Percentiles rank a stretch among this genome's conserved stretches.
Evolutionary conservation across 139 green algal genomes (phyloP).

Genomic region (Chloropicon primus): DNA sequence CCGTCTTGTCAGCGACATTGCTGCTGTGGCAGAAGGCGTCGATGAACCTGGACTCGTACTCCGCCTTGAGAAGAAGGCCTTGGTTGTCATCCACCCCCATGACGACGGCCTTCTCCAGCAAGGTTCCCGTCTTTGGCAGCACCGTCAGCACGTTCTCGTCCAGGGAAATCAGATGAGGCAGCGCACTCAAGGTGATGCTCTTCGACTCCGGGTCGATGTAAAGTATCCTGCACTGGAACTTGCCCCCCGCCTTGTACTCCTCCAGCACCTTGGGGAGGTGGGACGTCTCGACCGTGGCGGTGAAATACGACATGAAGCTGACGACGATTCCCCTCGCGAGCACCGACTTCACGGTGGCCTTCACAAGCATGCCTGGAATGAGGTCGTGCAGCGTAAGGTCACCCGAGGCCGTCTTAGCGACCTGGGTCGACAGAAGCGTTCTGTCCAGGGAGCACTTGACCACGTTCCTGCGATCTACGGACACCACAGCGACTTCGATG

Average conservation of each 20-base stretch:
- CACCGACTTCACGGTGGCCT: conserved; percentile 25
- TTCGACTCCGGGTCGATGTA: conserved; percentile 64
- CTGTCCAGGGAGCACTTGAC: neutral
- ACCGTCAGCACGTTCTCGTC: neutral
- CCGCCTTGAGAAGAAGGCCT: neutral
- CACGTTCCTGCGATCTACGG: neutral
- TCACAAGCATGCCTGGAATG: conserved; percentile 68
- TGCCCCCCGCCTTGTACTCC: conserved; percentile 11
- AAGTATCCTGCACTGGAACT: conserved; percentile 59
- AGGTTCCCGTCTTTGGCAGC: neutral
- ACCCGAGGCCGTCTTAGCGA: neutral
- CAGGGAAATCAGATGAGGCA: neutral
- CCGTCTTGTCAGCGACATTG: neutral
- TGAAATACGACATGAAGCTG: conserved; percentile 79
- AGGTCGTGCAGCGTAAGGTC: conserved; percentile 15
- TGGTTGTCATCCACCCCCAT: neutral
- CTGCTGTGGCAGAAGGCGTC: neutral
- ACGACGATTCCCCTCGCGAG: conserved; percentile 34
- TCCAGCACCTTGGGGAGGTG: conserved; percentile 41
- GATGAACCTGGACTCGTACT: neutral
- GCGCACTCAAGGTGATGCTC: neutral
- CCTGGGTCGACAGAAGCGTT: neutral
- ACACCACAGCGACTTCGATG: neutral
- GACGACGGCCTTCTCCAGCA: neutral
- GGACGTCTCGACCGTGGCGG: conserved; percentile 69